A percentile compares a stretch with the other conserved stretches of the same genome.
Evolutionary conservation across 805 yeast species (phyloP).

Genomic region (Debaryomyces hansenii): DNA sequence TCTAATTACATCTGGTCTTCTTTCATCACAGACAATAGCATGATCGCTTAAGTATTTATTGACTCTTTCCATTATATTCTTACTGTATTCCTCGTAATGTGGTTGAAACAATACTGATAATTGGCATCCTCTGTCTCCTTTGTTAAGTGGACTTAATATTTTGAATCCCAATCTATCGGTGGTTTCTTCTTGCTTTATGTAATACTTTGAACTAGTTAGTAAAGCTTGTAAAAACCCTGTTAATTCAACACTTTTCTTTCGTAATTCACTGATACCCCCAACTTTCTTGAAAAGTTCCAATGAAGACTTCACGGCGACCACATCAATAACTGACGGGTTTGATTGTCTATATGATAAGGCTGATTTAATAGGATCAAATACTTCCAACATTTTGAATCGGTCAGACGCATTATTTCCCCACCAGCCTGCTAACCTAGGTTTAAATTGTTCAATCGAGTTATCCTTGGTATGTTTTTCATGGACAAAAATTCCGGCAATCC

Average conservation of each 20-base stretch:
- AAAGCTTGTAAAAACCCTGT: conserved; percentile 56
- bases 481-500: conserved; percentile 82
- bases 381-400: conserved; percentile 77
- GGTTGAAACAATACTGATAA: conserved; percentile 66
- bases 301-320: conserved; percentile 69
- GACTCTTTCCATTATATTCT: conserved; percentile 62
- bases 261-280: conserved; percentile 64
- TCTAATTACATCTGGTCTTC: conserved; percentile 87
- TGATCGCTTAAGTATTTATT: conserved; percentile 46
- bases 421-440: conserved; percentile 91
- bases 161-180: conserved; percentile 45
- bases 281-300: conserved; percentile 55
- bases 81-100: conserved; percentile 30
- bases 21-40: conserved; percentile 83
- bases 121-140: conserved; percentile 72
- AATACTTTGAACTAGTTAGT: conserved; percentile 49
- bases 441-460: conserved; percentile 28
- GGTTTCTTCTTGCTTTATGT: conserved; percentile 25
- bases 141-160: conserved; percentile 70
- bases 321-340: conserved; percentile 86
- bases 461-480: conserved; percentile 50
- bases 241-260: conserved; percentile 55
- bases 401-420: conserved; percentile 82
- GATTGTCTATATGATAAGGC: conserved; percentile 90
- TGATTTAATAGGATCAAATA: conserved; percentile 77